Evolutionary conservation across 495 filamentous ascomycete species (phyloP), one percentile per base, ranked within the genome.

Genomic region (Penicillium nucicola): DNA sequence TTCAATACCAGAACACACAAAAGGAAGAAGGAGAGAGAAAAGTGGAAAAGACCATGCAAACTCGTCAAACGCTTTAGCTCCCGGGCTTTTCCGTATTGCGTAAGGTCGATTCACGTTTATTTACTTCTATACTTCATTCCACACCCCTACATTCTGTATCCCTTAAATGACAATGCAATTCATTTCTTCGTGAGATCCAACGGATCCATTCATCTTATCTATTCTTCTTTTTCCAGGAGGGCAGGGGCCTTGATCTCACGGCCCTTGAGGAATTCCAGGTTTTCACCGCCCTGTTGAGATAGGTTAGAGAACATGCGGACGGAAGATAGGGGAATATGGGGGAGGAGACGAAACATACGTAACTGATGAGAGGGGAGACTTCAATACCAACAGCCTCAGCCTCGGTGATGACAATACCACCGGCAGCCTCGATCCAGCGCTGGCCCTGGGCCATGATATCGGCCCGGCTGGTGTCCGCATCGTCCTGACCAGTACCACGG

Each of bases 341-440:
- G 38, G 6, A n/a, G 14, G 55, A 52, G 9, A 23, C 22, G 22
- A 22, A 52, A 84, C 90, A 80, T 84, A 95, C 92, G 64, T 99
- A 99, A 80, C 90, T 96, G 62, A 92, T 86, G 65, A 96, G 72
- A 17, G 93, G 95, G 53, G 89, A 95, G 15, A 99, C 84, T 62
- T 99, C 93, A 17, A 99, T 80, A 17, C 93, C 93, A 45, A 70
- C 63, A 10, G 83, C 80, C 14, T 70, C 70, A 31, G 75, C 79
- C 58, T 90, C 87, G 45, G 86, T 90, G 42, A 84, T 79, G 22
- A 97, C 83, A 8, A 75, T 80, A 28, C 80, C 91, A 35, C 92
- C 95, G 14, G 83, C 89, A 34, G 79, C 82, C 62, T 92, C 72
- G 42, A 88, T 68, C 90, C 92, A 97, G 52, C 86, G 81, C 67